Evolutionary conservation across 2,329 filamentous ascomycete genomes (phyloP), one percentile per base, ranked within the genome.

Genomic region (Aspergillus alliaceus): DNA sequence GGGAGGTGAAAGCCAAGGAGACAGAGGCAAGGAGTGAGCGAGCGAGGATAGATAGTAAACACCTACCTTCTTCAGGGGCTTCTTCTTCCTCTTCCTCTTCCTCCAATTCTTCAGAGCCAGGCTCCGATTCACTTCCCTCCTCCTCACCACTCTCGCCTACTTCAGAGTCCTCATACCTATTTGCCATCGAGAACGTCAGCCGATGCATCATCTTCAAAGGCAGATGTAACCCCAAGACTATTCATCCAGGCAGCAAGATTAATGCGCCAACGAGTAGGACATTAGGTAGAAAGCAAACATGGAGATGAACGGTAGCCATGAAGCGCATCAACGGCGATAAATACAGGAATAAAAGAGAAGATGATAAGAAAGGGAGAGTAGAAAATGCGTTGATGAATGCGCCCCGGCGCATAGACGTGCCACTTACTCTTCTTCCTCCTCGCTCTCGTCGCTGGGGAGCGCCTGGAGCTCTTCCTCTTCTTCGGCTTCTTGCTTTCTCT

Each of bases 371-470:
- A 24, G 37, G 29, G 3, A 15, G 20, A 29, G 14, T 35, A 15
- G 24, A 44, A n/a, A 12, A 18, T 2, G 18, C 20, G 37, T 24
- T 6, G 37, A 22, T 15, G 20, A 44, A 18, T n/a, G 51, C 29
- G 52, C 47, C n/a, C n/a, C n/a, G n/a, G n/a, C n/a, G n/a, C n/a
- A n/a, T n/a, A n/a, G n/a, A n/a, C n/a, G n/a, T n/a, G n/a, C 51
- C 27, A n/a, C 74, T 74, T 70, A 79, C 77, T 81, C 79, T 66
- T 80, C 79, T 72, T 81, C 79, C 57, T 79, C 79, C 58, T 79
- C 78, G 31, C 79, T 78, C 46, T 80, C 79, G 44, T 80, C 77
- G 11, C 79, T 80, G 53, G 79, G 79, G 37, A 81, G 74, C 32
- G 76, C 75, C 57, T 78, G 74, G 4, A 82, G 72, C 62, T 79